Conservation (phyloP, 768 basidiomycete species). For the Termitomyces sp. region DNA sequence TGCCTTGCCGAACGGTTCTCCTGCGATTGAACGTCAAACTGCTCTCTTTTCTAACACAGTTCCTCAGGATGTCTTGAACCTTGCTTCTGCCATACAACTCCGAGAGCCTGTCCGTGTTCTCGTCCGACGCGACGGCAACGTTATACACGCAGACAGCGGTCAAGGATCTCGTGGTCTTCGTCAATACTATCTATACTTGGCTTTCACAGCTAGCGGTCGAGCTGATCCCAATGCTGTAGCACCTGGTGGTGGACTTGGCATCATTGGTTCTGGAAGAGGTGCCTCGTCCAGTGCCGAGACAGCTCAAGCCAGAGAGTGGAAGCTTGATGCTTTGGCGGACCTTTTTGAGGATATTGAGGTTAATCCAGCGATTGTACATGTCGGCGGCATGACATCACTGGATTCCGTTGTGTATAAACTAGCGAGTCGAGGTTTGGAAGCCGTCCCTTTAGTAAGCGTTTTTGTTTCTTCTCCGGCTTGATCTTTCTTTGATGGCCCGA, state of each 20-base stretch:
- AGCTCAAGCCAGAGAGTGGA: constrained; percentile 88
- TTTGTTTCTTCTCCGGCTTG: constrained; percentile 2
- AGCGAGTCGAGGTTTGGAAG: constrained; percentile 78
- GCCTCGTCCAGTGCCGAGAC: constrained; percentile 71
- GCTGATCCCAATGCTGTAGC: constrained; percentile 43
- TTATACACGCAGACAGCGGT: constrained; percentile 56
- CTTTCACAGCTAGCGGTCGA: constrained; percentile 84
- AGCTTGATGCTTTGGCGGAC: constrained; percentile 86
- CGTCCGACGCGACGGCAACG: constrained; percentile 86
- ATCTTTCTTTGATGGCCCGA: constrained; percentile 10
- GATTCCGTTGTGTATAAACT: constrained; percentile 91
- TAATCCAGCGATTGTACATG: constrained; percentile 77
- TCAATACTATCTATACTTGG: constrained; percentile 94
- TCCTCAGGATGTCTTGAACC: constrained; percentile 94
- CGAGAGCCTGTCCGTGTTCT: constrained; percentile 97
- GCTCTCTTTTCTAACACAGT: constrained; percentile 98
- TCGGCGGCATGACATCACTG: constrained; percentile 81
- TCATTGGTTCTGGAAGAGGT: constrained; percentile 89
- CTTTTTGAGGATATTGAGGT: constrained; percentile 85
- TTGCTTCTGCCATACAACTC: constrained; percentile 88
- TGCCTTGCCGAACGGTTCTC: constrained; percentile 23
- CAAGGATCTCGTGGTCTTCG: constrained; percentile 81
- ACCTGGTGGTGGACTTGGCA: constrained; percentile 64
- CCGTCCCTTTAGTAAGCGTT: constrained; percentile 73
- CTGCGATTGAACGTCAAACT: constrained; percentile 73